These are phyloP conservation scores for Diaporthe citrichinensis DNA, from an alignment of 2,329 filamentous ascomycete species.

Conservation along the genomic window DNA sequence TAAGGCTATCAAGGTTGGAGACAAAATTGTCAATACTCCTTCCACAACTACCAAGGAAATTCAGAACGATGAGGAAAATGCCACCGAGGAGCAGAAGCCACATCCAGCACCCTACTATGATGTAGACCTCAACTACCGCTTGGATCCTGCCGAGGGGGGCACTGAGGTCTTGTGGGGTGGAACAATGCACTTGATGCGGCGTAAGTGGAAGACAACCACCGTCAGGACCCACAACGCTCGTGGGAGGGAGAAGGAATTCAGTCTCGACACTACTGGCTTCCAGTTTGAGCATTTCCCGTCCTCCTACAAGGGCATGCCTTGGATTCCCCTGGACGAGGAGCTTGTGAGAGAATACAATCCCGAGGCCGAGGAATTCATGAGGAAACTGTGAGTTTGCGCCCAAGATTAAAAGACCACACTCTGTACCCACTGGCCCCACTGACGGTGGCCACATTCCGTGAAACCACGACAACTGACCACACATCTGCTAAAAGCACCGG, in stretches of 20 bases:
- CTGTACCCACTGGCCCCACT: background rate
- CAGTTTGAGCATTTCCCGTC: background rate
- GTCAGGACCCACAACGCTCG: constrained; percentile 11
- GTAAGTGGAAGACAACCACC: background rate
- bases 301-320: background rate
- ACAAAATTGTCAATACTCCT: background rate
- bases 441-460: too few species aligned
- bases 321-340: constrained; percentile 5
- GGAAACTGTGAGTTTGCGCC: background rate
- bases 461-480: background rate
- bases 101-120: constrained; percentile 9
- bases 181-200: constrained; percentile 8
- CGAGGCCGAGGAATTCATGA: constrained; percentile 12
- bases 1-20: background rate
- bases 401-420: background rate
- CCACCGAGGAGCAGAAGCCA: background rate
- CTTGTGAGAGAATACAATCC: background rate
- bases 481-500: background rate
- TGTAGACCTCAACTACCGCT: constrained; percentile 2
- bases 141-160: background rate
- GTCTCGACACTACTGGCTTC: constrained; percentile 8
- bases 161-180: constrained; percentile 6
- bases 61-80: background rate
- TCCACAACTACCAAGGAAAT: constrained; percentile 3
- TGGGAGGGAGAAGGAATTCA: constrained; percentile 8